Evolutionary conservation across 768 basidiomycete genomes (phyloP).

Genomic region (Lactifluus piperatus): DNA sequence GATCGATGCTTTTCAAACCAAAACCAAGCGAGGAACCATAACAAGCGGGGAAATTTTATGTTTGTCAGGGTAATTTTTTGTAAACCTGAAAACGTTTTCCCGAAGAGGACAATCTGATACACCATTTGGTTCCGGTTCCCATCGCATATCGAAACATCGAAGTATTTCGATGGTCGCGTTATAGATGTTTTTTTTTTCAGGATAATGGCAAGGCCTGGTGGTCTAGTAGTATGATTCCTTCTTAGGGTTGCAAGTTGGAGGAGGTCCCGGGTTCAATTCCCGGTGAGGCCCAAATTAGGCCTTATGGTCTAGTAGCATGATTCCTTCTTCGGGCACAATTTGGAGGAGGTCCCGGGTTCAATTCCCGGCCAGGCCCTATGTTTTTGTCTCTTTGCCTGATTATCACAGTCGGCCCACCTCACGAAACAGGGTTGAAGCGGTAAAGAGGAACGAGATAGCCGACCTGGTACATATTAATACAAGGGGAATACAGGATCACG

Average conservation of each 20-base stretch:
- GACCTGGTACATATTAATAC: too few relatives aligned
- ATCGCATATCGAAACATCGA: too few relatives aligned
- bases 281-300: conserved; percentile 49
- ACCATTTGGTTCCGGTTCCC: too few relatives aligned
- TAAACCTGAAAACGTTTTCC: too few relatives aligned
- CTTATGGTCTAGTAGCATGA: conserved; percentile 20
- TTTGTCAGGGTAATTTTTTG: too few relatives aligned
- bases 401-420: too few relatives aligned
- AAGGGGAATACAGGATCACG: neutral
- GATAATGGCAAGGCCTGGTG: conserved; percentile 9
- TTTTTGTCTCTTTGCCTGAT: neutral
- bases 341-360: conserved; percentile 87
- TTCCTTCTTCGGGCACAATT: conserved; percentile 20
- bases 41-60: too few relatives aligned
- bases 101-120: too few relatives aligned
- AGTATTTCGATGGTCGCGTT: neutral
- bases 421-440: too few relatives aligned
- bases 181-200: neutral
- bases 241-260: conserved; percentile 37
- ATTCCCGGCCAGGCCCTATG: conserved; percentile 68
- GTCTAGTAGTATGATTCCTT: conserved; percentile 21
- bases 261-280: conserved; percentile 88
- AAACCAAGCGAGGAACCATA: too few relatives aligned
- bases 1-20: too few relatives aligned
- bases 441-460: too few relatives aligned